Evolutionary conservation across 192 early-diverging fungal genomes (phyloP), one percentile per base, ranked within the genome.

Genomic region (Mortierella antarctica): DNA sequence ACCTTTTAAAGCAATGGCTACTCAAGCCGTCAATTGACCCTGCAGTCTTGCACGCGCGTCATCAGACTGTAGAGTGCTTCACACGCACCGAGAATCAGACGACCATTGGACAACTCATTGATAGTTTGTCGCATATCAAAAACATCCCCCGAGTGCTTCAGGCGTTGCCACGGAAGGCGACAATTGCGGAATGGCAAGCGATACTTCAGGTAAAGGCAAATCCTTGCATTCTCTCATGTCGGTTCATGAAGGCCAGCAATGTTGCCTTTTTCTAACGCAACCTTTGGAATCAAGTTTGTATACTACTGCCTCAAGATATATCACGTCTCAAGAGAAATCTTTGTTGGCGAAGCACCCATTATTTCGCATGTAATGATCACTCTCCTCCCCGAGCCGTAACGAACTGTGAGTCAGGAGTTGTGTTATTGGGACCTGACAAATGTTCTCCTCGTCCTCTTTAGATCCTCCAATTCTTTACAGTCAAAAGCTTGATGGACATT

Each of bases 1-100:
- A 84, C 31, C 65, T 91, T 1, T 66, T 95, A 20, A 85, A 76
- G 51, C 85, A 89, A 68, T 96, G 95, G 94, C 84, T 95, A 13
- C 74, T 91, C 11, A 73, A 87, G 20, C 95, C 95, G 5, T 85
- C 73, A 5, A 55, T 86, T 47, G 86, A 92, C 42, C 49, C 87
- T 14, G 40, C 59, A 4, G 52, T 85, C 9, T 74, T 95, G 10
- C 11, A 74, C 6, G 55, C 81, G 4, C 85, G 95, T 12, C 92
- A 92, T 53, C 73, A 74, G 12, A 72, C 90, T 3, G 85, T 96
- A 0, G 83, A 62, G 13, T 88, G 83, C 53, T 90, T 94, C 56
- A 39, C 78, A 3, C 40, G 66, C 23, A 66, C 84, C 2, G 84
- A 85, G 42, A 88, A 89, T 51, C 62, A 77, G 41, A 45, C 75